Conservation (phyloP, 495 filamentous ascomycete species). For the Penicillium lagena region DNA sequence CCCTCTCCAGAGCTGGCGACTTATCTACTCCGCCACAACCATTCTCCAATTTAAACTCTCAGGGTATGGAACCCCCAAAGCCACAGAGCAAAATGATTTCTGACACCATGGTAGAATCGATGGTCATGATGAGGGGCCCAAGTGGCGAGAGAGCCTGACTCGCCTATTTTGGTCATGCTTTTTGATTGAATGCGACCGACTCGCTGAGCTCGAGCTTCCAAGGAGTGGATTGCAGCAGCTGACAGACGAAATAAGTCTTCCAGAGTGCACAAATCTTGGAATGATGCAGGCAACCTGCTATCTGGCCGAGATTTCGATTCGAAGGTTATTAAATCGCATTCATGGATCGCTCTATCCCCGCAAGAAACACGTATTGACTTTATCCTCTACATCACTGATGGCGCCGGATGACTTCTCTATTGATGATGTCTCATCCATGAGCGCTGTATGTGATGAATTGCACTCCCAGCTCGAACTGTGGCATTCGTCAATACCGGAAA, state of each 20-base stretch:
- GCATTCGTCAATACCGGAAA: slow-evolving; percentile 30
- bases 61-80: slow-evolving; percentile 6
- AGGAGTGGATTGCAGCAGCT: slow-evolving; percentile 27
- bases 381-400: slow-evolving; percentile 3
- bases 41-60: slow-evolving; percentile 20
- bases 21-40: slow-evolving; percentile 23
- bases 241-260: slow-evolving; percentile 23
- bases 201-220: slow-evolving; percentile 25
- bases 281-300: slow-evolving; percentile 25
- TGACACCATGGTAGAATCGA: background rate
- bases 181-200: slow-evolving; percentile 29
- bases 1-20: slow-evolving; percentile 28
- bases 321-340: slow-evolving; percentile 28
- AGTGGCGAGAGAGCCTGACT: slow-evolving; percentile 20
- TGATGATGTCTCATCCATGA: slow-evolving; percentile 21
- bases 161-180: slow-evolving; percentile 31
- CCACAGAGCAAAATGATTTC: background rate
- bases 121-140: background rate
- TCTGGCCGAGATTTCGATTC: slow-evolving; percentile 29
- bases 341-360: slow-evolving; percentile 27
- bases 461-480: slow-evolving; percentile 25
- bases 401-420: slow-evolving; percentile 18
- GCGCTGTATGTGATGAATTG: slow-evolving; percentile 22
- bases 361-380: slow-evolving; percentile 13
- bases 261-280: slow-evolving; percentile 24